Evolutionary conservation across 2,329 filamentous ascomycete genomes (phyloP).

Genomic region (Canariomyces notabilis): DNA sequence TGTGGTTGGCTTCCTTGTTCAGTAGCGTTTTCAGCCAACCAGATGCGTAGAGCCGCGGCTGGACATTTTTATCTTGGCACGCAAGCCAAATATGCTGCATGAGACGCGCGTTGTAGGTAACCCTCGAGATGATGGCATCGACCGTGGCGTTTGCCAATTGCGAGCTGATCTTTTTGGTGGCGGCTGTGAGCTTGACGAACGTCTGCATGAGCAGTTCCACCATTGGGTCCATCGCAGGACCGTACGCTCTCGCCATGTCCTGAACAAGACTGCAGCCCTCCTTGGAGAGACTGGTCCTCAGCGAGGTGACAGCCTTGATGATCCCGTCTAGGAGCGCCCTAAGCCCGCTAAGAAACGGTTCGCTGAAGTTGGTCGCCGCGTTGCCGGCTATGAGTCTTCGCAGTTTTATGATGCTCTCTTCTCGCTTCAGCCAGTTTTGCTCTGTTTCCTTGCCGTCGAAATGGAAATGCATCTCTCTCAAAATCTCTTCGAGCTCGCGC

Average conservation of each 20-base stretch:
- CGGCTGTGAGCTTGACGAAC: slow-evolving; percentile 81
- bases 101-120: slow-evolving; percentile 73
- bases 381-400: slow-evolving; percentile 80
- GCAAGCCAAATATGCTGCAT: slow-evolving; percentile 82
- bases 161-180: slow-evolving; percentile 88
- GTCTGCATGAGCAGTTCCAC: slow-evolving; percentile 85
- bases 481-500: slow-evolving; percentile 81
- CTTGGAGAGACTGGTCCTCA: slow-evolving; percentile 85
- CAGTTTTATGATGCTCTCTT: slow-evolving; percentile 72
- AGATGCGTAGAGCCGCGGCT: slow-evolving; percentile 71
- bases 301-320: slow-evolving; percentile 74
- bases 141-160: slow-evolving; percentile 77
- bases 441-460: slow-evolving; percentile 90
- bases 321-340: slow-evolving; percentile 80
- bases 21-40: slow-evolving; percentile 83
- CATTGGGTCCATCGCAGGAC: slow-evolving; percentile 77
- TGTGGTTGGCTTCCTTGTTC: slow-evolving; percentile 71
- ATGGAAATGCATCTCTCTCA: slow-evolving; percentile 71
- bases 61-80: slow-evolving; percentile 88
- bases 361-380: slow-evolving; percentile 68
- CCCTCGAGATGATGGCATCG: slow-evolving; percentile 72
- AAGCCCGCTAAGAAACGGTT: slow-evolving; percentile 64
- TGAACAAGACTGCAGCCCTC: slow-evolving; percentile 81
- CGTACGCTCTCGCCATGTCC: slow-evolving; percentile 72
- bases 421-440: slow-evolving; percentile 83